phyloP scores from a whole-genome alignment of 2,329 filamentous ascomycete species.

The Didymella exigua region DNA sequence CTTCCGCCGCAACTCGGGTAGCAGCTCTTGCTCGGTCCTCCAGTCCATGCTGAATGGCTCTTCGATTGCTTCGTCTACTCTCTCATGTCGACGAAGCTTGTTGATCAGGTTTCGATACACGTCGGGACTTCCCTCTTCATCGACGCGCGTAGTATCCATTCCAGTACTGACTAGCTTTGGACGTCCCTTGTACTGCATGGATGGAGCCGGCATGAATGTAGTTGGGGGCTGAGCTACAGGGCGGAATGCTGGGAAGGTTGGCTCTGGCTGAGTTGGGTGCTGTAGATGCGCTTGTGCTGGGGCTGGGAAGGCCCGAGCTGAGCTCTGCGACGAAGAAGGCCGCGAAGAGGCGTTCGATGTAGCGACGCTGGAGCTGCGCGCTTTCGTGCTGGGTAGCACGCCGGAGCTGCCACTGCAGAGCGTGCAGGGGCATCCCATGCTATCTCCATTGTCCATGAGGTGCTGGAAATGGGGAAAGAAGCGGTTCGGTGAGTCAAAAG shows the following conservation, averaged over 20 bases:
- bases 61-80: conserved; percentile 53
- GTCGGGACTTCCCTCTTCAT: conserved; percentile 62
- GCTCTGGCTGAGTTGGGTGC: background rate
- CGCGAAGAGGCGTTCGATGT: conserved; percentile 11
- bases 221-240: background rate
- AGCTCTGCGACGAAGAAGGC: background rate
- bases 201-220: background rate
- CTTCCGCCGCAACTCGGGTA: conserved; percentile 51
- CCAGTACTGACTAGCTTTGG: conserved; percentile 28
- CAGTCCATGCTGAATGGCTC: conserved; percentile 63
- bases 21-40: conserved; percentile 55
- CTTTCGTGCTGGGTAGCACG: conserved; percentile 19
- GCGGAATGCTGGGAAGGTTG: background rate
- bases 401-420: conserved; percentile 49
- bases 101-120: conserved; percentile 58
- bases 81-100: conserved; percentile 51
- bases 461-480: conserved; percentile 64
- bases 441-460: conserved; percentile 57
- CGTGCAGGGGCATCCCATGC: conserved; percentile 56
- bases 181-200: conserved; percentile 21
- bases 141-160: conserved; percentile 38
- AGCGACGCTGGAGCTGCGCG: conserved; percentile 8
- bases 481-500: conserved; percentile 59
- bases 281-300: background rate
- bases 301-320: background rate